phyloP scores from a whole-genome alignment of 805 yeast genomes.

The Suhomyces faveliae region DNA sequence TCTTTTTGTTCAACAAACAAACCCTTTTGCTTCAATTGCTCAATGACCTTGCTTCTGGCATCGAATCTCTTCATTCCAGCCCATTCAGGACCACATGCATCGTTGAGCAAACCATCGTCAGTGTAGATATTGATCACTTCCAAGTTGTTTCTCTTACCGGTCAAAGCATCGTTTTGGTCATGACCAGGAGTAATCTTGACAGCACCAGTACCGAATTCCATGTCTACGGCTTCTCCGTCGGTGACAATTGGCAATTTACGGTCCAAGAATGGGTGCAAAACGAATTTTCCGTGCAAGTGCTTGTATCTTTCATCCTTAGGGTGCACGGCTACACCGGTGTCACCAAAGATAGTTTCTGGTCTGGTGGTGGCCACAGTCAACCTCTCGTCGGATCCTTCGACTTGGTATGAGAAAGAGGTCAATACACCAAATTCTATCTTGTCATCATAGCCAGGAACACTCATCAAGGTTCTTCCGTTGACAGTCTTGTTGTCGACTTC shows the following conservation, averaged over 20 bases:
- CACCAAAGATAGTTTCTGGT: slow-evolving; percentile 98
- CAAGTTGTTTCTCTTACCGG: slow-evolving; percentile 91
- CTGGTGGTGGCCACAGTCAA: slow-evolving; percentile 95
- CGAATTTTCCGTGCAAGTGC: slow-evolving; percentile 92
- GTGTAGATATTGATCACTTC: slow-evolving; percentile 88
- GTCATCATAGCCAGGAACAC: slow-evolving; percentile 87
- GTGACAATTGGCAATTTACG: slow-evolving; percentile 83
- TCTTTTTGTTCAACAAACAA: slow-evolving; percentile 82
- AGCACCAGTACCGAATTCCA: slow-evolving; percentile 99
- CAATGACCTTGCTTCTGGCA: slow-evolving; percentile 85
- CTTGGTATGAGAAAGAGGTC: slow-evolving; percentile 92
- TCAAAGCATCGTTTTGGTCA: slow-evolving; percentile 93
- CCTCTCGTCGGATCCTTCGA: slow-evolving; percentile 82
- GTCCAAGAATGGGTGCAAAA: slow-evolving; percentile 85
- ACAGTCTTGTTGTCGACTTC: slow-evolving; percentile 94
- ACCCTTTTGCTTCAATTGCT: slow-evolving; percentile 68
- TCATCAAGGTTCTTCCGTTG: slow-evolving; percentile 73
- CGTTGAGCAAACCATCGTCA: slow-evolving; percentile 89
- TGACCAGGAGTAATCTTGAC: slow-evolving; percentile 99
- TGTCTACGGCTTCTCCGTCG: slow-evolving; percentile 93
- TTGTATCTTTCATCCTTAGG: slow-evolving; percentile 91
- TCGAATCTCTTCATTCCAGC: slow-evolving; percentile 89
- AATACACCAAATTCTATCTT: slow-evolving; percentile 94
- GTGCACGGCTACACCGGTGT: slow-evolving; percentile 96
- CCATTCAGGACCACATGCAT: slow-evolving; percentile 86